Conservation (phyloP, 2,329 filamentous ascomycete genomes). For the Aureobasidium sp. region DNA sequence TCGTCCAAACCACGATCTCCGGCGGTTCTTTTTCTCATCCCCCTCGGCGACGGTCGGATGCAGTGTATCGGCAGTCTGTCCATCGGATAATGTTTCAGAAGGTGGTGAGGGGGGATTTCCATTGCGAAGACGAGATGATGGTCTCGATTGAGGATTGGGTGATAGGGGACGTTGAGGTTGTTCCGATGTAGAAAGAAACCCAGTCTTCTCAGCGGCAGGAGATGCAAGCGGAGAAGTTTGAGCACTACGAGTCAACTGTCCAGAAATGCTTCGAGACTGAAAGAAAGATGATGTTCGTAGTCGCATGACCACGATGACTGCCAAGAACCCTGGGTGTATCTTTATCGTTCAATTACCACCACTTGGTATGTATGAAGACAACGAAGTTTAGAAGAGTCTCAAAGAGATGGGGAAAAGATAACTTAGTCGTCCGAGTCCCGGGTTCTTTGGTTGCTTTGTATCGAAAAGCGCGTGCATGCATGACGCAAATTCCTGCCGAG, state of each 20-base stretch:
- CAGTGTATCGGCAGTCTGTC: background rate
- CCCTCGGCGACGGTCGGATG: background rate
- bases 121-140: conserved; percentile 2
- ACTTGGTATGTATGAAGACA: background rate
- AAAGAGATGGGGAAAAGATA: too few relatives aligned
- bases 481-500: conserved; percentile 5
- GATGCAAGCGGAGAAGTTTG: background rate
- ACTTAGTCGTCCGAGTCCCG: background rate
- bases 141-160: background rate
- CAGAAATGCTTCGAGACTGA: background rate
- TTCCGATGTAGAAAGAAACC: background rate
- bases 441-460: background rate
- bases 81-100: background rate
- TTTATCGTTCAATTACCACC: background rate
- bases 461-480: background rate
- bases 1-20: conserved; percentile 27
- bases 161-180: background rate
- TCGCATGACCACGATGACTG: background rate
- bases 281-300: background rate
- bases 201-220: background rate
- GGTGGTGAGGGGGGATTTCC: background rate
- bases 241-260: background rate
- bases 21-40: conserved; percentile 26
- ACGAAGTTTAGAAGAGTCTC: background rate
- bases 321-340: background rate